Evolutionary conservation across 306 rosid species (phyloP).

Genomic region (Abrus pulchellus): DNA sequence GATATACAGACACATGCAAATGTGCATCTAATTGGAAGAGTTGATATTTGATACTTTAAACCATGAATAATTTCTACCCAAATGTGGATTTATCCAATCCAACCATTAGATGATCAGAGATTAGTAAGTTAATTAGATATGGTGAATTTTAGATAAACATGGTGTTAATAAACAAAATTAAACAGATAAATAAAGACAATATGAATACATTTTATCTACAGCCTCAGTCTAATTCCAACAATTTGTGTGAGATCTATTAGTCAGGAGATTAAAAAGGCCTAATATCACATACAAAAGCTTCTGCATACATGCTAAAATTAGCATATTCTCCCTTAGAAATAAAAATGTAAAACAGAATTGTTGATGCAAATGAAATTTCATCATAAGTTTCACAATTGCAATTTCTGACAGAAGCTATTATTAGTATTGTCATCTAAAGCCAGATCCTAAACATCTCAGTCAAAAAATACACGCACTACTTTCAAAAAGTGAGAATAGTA

Average conservation of each 20-base stretch:
- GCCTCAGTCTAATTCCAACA: conserved; percentile 2
- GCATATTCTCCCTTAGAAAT: neutral
- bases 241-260: neutral
- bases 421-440: conserved; percentile 3
- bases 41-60: conserved; percentile 12
- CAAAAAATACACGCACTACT: conserved; percentile 4
- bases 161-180: neutral
- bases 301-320: conserved; percentile 5
- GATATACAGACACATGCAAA: neutral
- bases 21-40: conserved; percentile 7
- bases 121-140: conserved; percentile 3
- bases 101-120: conserved; percentile 6
- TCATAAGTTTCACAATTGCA: neutral
- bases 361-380: neutral
- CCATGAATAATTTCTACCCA: neutral
- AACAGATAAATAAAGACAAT: conserved; percentile 12
- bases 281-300: conserved; percentile 15
- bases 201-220: neutral
- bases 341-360: too few relatives aligned
- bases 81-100: conserved; percentile 19
- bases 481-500: conserved; percentile 20
- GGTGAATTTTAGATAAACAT: conserved; percentile 17
- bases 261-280: conserved; percentile 9
- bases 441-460: conserved; percentile 20
- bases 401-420: neutral